A percentile compares a stretch with the other conserved stretches of the same genome.
Evolutionary conservation across 306 rosid species (phyloP).

Genomic region (Dalbergia cultrata): DNA sequence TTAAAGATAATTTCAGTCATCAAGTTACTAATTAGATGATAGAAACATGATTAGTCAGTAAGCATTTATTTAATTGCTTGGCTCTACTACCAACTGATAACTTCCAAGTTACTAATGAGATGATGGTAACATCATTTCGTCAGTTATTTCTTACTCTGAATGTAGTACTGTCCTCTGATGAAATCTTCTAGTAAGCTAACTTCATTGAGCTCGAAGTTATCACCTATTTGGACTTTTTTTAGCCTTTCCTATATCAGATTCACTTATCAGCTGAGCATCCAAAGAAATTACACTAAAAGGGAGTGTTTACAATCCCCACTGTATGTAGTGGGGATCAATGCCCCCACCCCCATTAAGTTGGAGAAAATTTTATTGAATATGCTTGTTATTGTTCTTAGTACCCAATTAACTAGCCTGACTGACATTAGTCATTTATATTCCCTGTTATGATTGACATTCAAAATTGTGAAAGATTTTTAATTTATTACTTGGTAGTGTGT

Average conservation of each 20-base stretch:
- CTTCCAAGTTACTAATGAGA: not conserved
- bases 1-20: conserved; percentile 21
- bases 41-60: not conserved
- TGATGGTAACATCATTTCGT: not conserved
- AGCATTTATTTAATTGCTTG: not conserved
- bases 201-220: not conserved
- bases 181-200: not conserved
- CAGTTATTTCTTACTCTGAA: not conserved
- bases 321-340: too few species aligned
- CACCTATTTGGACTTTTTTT: too few species aligned
- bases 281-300: too few species aligned
- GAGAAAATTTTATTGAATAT: too few species aligned
- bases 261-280: too few species aligned
- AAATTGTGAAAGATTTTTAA: not conserved
- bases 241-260: too few species aligned
- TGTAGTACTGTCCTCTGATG: not conserved
- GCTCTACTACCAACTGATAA: not conserved
- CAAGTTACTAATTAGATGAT: conserved; percentile 21
- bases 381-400: too few species aligned
- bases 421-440: conserved; percentile 36
- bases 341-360: too few species aligned
- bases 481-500: conserved; percentile 22
- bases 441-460: conserved; percentile 38
- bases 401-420: too few species aligned
- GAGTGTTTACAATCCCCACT: too few species aligned